These are phyloP conservation scores for Tieghemiomyces parasiticus DNA, from an alignment of 192 early-diverging fungal genomes.

Conservation along the genomic window DNA sequence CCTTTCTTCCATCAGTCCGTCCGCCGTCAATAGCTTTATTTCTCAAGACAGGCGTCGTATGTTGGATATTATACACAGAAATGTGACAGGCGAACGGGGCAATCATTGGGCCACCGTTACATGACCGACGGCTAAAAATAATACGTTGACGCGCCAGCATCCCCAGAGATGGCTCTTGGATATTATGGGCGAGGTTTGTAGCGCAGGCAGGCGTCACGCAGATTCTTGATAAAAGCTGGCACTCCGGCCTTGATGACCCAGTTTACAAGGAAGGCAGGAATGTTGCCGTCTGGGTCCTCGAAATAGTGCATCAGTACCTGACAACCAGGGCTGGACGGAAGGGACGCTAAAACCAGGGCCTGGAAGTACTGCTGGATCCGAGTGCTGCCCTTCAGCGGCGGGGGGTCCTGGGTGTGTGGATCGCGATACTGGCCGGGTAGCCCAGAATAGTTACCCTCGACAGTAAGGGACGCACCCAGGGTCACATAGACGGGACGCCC, in stretches of 20 bases:
- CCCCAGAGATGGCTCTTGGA: too few species aligned
- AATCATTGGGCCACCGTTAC: too few species aligned
- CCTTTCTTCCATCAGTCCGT: too few species aligned
- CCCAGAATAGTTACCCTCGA: background rate
- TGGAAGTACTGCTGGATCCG: conserved; percentile 34
- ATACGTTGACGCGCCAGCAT: too few species aligned
- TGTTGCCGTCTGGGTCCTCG: conserved; percentile 32
- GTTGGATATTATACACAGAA: too few species aligned
- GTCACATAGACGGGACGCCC: conserved; percentile 13
- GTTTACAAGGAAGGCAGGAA: conserved; percentile 25
- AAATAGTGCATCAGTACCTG: conserved; percentile 32
- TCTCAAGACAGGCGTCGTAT: too few species aligned
- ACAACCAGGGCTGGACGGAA: conserved; percentile 26
- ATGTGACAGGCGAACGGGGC: too few species aligned
- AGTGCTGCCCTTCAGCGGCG: conserved; percentile 23
- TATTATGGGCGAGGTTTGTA: too few species aligned
- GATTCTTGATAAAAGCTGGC: conserved; percentile 15
- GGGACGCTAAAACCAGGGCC: conserved; percentile 26
- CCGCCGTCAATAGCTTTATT: too few species aligned
- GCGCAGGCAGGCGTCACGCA: conserved; percentile 13
- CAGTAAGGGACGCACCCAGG: conserved; percentile 17
- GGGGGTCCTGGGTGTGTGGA: conserved; percentile 17
- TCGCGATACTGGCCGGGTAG: background rate
- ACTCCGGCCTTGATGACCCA: conserved; percentile 27
- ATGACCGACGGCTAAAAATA: too few species aligned